phyloP scores from a whole-genome alignment of 2,329 filamentous ascomycete genomes.

The Chaetomium sp. region DNA sequence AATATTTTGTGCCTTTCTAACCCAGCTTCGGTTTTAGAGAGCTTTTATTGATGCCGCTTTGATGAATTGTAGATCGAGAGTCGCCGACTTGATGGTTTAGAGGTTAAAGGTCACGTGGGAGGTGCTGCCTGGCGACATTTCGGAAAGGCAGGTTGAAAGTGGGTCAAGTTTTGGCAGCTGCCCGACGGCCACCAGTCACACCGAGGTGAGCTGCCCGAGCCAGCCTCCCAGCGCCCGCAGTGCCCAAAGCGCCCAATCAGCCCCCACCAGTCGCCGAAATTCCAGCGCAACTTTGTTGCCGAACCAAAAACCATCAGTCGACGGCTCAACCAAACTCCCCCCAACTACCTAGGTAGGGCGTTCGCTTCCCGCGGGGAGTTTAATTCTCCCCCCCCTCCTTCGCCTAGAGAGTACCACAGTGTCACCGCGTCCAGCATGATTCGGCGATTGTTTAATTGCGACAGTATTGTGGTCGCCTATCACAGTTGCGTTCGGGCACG shows the following conservation, averaged over 20 bases:
- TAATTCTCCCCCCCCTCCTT: too few species aligned
- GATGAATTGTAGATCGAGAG: neutral
- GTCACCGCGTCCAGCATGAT: too few species aligned
- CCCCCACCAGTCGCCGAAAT: neutral
- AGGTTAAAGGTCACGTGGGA: slow-evolving; percentile 5
- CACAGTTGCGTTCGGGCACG: neutral
- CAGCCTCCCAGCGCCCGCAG: neutral
- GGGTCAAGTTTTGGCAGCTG: neutral
- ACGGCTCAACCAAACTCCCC: neutral
- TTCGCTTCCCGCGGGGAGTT: neutral
- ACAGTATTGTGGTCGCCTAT: neutral
- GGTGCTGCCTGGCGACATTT: slow-evolving; percentile 1
- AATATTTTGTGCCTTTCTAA: too few species aligned
- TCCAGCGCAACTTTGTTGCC: neutral
- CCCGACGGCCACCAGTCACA: neutral
- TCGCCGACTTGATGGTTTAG: neutral
- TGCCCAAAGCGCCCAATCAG: neutral
- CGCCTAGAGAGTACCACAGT: too few species aligned
- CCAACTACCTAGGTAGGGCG: neutral
- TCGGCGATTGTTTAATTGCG: neutral
- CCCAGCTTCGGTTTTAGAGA: too few species aligned
- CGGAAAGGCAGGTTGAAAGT: neutral
- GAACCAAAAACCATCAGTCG: neutral
- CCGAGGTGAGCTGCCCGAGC: neutral
- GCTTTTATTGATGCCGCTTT: neutral